A percentile compares a stretch with the other conserved stretches of the same genome.
These are phyloP conservation scores for Starmerella ratchasimensis DNA, from an alignment of 805 yeast species.

Conservation along the genomic window DNA sequence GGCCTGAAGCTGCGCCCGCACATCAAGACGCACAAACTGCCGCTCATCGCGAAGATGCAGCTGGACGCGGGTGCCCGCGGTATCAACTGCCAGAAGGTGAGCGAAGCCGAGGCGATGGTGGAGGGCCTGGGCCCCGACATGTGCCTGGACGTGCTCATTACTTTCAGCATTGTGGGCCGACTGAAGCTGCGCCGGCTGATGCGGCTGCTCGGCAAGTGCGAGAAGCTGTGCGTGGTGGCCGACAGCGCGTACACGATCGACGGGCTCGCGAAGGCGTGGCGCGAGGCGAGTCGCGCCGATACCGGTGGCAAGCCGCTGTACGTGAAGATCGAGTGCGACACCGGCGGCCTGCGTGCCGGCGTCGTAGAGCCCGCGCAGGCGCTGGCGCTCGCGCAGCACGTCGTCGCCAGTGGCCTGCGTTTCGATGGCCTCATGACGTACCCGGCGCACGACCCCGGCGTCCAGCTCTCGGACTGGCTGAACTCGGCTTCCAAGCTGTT, in stretches of 20 bases:
- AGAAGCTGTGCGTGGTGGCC: constrained; percentile 10
- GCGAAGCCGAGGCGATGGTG: constrained; percentile 14
- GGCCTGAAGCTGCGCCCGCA: constrained; percentile 12
- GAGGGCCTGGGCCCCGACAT: constrained; percentile 6
- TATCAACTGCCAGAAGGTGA: constrained; percentile 15
- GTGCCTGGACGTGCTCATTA: constrained; percentile 9
- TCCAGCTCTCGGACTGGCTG: constrained; percentile 7
- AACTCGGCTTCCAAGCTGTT: constrained; percentile 4
- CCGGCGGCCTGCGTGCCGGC: constrained; percentile 16
- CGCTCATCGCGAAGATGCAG: constrained; percentile 10
- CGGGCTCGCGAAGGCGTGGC: constrained; percentile 8
- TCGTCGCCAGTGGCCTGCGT: constrained; percentile 1
- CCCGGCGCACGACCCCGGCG: constrained; percentile 7
- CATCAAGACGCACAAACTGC: constrained; percentile 15
- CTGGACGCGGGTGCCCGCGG: constrained; percentile 14
- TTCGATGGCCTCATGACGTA: constrained; percentile 15
- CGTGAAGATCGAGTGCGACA: constrained; percentile 15
- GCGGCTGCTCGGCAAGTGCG: constrained; percentile 5
- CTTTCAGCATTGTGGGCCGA: constrained; percentile 14
- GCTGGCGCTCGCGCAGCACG: constrained; percentile 6
- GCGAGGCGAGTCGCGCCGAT: neutral
- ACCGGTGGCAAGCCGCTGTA: constrained; percentile 1
- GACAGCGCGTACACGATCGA: constrained; percentile 6
- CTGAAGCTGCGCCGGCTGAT: constrained; percentile 7
- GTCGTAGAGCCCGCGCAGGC: constrained; percentile 11